phyloP scores from a whole-genome alignment of 192 early-diverging fungal genomes.

The Linnemannia schmuckeri region DNA sequence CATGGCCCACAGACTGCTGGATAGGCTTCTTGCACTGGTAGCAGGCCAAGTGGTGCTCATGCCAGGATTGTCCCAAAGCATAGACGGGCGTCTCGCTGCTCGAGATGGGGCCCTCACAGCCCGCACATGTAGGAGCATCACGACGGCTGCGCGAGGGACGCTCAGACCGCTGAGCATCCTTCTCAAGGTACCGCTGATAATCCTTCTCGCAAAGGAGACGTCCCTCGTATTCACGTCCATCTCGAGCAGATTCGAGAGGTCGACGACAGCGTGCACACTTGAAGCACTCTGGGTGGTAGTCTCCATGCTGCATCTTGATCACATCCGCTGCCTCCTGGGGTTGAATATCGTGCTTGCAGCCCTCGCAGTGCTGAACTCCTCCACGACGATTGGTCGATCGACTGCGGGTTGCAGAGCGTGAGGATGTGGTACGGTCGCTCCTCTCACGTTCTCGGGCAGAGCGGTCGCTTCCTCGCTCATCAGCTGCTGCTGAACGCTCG shows the following conservation, averaged over 20 bases:
- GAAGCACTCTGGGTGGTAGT: conserved; percentile 70
- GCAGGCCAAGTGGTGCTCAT: conserved; percentile 74
- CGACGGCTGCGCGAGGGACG: conserved; percentile 36
- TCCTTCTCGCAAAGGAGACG: conserved; percentile 73
- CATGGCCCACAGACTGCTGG: conserved; percentile 58
- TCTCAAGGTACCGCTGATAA: conserved; percentile 57
- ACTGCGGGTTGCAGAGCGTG: conserved; percentile 39
- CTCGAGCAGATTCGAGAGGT: conserved; percentile 62
- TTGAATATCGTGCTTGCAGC: conserved; percentile 51
- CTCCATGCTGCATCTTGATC: conserved; percentile 55
- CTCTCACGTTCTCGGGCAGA: conserved; percentile 36
- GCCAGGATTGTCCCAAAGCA: conserved; percentile 76
- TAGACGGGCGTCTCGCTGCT: conserved; percentile 60
- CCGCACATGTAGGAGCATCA: conserved; percentile 27
- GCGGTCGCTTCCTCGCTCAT: conserved; percentile 14
- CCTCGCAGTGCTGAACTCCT: conserved; percentile 38
- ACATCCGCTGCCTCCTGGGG: conserved; percentile 25
- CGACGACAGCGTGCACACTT: conserved; percentile 66
- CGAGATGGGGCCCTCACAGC: conserved; percentile 38
- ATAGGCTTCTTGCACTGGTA: conserved; percentile 78
- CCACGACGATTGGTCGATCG: conserved; percentile 50
- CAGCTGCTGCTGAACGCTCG: background rate
- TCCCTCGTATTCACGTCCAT: conserved; percentile 70
- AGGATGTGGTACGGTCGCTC: background rate
- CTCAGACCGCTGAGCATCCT: conserved; percentile 39